Evolutionary conservation across 352 stramenopile genomes (phyloP), one percentile per base, ranked within the genome.

Genomic region (Plasmopara halstedii): DNA sequence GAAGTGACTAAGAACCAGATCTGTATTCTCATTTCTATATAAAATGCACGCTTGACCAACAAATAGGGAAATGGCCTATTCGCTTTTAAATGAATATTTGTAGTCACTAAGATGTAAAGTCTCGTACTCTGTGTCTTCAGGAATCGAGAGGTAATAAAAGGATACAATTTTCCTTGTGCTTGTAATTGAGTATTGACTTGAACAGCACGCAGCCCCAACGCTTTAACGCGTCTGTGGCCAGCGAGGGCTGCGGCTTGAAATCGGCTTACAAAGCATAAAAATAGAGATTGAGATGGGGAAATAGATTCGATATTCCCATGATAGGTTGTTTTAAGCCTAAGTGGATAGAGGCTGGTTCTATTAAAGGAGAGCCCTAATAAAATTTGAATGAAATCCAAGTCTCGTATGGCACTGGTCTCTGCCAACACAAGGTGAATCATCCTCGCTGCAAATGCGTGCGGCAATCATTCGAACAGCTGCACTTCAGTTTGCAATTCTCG

Each of bases 401-500:
- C 49, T 23, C 15, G 8, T n/a, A 26, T 51, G 26, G 35, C 18
- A 19, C 31, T 15, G 35, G 47, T 59, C 53, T 60, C 33, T 29
- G 3, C 53, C 46, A 62, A 42, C 46, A 23, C 15, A n/a, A 23
- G 33, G 33, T 39, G 33, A 17, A 23, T 39, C 33, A 39, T 13
- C 3, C 33, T 39, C 33, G 33, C 15, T 19, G n/a, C 33, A 39
- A 39, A 59, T 63, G 61, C 53, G 48, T 46, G 47, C 37, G 64
- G 70, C 65, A 68, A 65, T 68, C 54, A 68, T 66, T 65, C 57
- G 45, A 62, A 43, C 54, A 61, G 25, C 25, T 29, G 25, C 25
- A 6, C 1, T 29, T 56, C 66, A 83, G 71, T 79, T 78, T 81
- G 71, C 71, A 69, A 81, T 81, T 66, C 50, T 56, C 63, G 41